These are phyloP conservation scores for Sherardia arvensis DNA, from an alignment of 257 asterid genomes.

Conservation along the genomic window DNA sequence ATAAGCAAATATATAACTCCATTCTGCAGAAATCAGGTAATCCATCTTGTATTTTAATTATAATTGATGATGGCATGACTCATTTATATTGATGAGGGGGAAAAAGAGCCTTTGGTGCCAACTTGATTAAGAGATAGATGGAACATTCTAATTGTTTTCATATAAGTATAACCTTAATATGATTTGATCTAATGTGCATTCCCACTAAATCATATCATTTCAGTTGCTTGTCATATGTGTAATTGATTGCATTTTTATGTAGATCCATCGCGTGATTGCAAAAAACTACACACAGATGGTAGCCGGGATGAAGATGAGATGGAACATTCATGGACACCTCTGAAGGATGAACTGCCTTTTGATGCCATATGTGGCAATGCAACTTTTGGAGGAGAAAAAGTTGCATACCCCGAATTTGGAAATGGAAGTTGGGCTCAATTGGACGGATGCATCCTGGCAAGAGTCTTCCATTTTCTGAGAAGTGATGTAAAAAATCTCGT, in stretches of 20 bases:
- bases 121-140: background rate
- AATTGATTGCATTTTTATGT: slow-evolving; percentile 19
- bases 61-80: background rate
- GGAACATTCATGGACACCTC: slow-evolving; percentile 37
- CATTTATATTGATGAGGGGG: background rate
- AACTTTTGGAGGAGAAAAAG: slow-evolving; percentile 34
- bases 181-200: background rate
- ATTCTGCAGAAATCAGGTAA: slow-evolving; percentile 48
- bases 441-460: slow-evolving; percentile 66
- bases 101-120: background rate
- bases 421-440: slow-evolving; percentile 65
- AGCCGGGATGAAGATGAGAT: slow-evolving; percentile 52
- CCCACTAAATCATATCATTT: background rate
- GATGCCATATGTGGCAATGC: slow-evolving; percentile 56
- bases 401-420: slow-evolving; percentile 31
- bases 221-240: background rate
- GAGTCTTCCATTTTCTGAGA: slow-evolving; percentile 86
- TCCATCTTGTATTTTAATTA: background rate
- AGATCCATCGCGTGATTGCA: slow-evolving; percentile 63
- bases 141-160: background rate
- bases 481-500: slow-evolving; percentile 69
- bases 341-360: slow-evolving; percentile 40
- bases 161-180: background rate
- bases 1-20: slow-evolving; percentile 27
- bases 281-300: slow-evolving; percentile 55